Evolutionary conservation across 2,329 filamentous ascomycete genomes (phyloP).

Genomic region (Botrytis medusae): DNA sequence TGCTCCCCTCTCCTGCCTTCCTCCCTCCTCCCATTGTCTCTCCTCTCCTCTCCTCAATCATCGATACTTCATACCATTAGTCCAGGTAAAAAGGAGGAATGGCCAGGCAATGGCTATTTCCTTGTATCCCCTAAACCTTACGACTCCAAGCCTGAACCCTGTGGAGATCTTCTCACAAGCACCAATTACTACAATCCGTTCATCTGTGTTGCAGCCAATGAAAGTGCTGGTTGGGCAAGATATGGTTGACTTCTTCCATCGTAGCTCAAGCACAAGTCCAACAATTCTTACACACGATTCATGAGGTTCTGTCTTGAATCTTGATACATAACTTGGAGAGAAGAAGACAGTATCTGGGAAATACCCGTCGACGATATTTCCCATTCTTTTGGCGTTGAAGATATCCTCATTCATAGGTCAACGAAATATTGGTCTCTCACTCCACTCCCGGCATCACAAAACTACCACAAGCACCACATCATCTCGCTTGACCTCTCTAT

Average conservation of each 20-base stretch:
- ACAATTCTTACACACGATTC: neutral
- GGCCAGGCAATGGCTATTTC: neutral
- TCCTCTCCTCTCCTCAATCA: neutral
- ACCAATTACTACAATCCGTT: neutral
- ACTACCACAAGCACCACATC: constrained; percentile 7
- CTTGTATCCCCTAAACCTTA: neutral
- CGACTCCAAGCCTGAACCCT: constrained; percentile 2
- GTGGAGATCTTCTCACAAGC: constrained; percentile 13
- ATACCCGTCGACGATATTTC: neutral
- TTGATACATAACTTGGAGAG: neutral
- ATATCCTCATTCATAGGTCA: neutral
- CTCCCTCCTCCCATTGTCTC: neutral
- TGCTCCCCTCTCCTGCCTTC: neutral
- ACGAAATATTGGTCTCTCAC: neutral
- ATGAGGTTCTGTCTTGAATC: neutral
- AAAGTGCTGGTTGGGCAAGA: constrained; percentile 1
- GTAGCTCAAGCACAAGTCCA: neutral
- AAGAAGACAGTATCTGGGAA: neutral
- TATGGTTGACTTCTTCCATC: neutral
- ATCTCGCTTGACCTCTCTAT: neutral
- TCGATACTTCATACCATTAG: neutral
- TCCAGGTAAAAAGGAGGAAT: neutral
- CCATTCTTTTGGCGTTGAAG: neutral
- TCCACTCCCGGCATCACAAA: neutral
- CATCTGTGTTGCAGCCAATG: constrained; percentile 7